phyloP scores from a whole-genome alignment of 2,329 filamentous ascomycete species.

The Fusarium nematophilum region DNA sequence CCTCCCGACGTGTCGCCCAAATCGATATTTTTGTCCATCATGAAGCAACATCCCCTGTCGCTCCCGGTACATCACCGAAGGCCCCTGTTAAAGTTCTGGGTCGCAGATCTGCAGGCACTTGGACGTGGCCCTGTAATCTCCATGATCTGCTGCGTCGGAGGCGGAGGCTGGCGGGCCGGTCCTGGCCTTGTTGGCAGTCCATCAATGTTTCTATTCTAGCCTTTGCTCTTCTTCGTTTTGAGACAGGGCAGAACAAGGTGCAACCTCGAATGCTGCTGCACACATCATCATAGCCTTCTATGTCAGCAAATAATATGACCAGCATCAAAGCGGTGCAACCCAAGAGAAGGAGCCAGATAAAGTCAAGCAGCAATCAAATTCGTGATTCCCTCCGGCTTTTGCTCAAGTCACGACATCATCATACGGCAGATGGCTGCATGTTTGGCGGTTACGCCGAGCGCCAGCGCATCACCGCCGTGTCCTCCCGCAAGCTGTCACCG shows the following conservation, averaged over 20 bases:
- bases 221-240: slow-evolving; percentile 12
- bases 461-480: slow-evolving; percentile 34
- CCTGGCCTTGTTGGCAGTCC: slow-evolving; percentile 16
- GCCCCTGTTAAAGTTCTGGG: no score
- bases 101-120: slow-evolving; percentile 36
- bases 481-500: slow-evolving; percentile 5
- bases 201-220: slow-evolving; percentile 13
- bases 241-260: slow-evolving; percentile 22
- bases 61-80: no score
- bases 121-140: slow-evolving; percentile 39
- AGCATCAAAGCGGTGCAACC: background rate
- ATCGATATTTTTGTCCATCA: no score
- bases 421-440: background rate
- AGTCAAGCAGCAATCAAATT: background rate
- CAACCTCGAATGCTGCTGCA: slow-evolving; percentile 1
- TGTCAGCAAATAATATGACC: slow-evolving; percentile 13
- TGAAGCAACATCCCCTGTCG: slow-evolving; percentile 20
- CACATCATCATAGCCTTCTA: background rate
- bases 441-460: slow-evolving; percentile 15
- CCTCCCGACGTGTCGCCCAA: no score
- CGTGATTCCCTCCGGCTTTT: background rate
- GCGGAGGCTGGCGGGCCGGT: slow-evolving; percentile 13
- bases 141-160: slow-evolving; percentile 32
- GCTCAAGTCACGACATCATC: background rate
- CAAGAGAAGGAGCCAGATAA: slow-evolving; percentile 16